Conservation (phyloP, 1,284 basidiomycete genomes). For the Trichosporon faecale region DNA sequence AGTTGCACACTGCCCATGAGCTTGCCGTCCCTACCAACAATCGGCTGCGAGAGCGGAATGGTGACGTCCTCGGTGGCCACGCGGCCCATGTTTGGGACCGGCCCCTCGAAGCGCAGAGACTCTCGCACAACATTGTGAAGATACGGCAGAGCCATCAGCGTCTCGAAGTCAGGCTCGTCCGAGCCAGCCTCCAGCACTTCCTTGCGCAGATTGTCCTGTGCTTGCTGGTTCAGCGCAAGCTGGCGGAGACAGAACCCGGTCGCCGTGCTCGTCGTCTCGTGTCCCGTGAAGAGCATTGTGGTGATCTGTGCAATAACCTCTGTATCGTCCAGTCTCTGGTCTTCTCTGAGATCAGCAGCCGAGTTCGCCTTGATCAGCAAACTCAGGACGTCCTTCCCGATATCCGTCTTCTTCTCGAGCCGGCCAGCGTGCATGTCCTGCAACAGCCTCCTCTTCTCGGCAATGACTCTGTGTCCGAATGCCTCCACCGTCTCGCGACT, state of each 20-base stretch:
- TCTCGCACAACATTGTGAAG: slow-evolving; percentile 68
- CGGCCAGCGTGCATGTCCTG: neutral
- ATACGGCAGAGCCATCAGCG: slow-evolving; percentile 56
- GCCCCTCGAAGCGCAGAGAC: slow-evolving; percentile 63
- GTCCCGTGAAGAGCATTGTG: slow-evolving; percentile 66
- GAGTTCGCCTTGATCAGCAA: slow-evolving; percentile 63
- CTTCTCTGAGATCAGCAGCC: slow-evolving; percentile 54
- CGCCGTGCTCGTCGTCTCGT: slow-evolving; percentile 72
- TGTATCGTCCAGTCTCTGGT: slow-evolving; percentile 61
- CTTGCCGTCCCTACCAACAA: slow-evolving; percentile 50
- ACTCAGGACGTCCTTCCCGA: slow-evolving; percentile 51
- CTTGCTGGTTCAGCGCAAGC: slow-evolving; percentile 57
- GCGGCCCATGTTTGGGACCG: slow-evolving; percentile 55
- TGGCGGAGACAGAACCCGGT: slow-evolving; percentile 28
- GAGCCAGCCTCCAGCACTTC: slow-evolving; percentile 51
- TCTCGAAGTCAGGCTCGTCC: slow-evolving; percentile 1
- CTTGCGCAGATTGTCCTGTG: slow-evolving; percentile 59
- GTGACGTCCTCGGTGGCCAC: slow-evolving; percentile 58
- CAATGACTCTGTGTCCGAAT: slow-evolving; percentile 56
- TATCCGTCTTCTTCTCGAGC: slow-evolving; percentile 51
- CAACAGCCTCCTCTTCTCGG: neutral
- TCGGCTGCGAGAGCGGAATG: slow-evolving; percentile 59
- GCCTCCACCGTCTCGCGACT: slow-evolving; percentile 58
- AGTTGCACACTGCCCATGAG: slow-evolving; percentile 43
- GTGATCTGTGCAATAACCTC: slow-evolving; percentile 73